Evolutionary conservation across 2,329 filamentous ascomycete genomes (phyloP).

Genomic region (Aspergillus alliaceus): DNA sequence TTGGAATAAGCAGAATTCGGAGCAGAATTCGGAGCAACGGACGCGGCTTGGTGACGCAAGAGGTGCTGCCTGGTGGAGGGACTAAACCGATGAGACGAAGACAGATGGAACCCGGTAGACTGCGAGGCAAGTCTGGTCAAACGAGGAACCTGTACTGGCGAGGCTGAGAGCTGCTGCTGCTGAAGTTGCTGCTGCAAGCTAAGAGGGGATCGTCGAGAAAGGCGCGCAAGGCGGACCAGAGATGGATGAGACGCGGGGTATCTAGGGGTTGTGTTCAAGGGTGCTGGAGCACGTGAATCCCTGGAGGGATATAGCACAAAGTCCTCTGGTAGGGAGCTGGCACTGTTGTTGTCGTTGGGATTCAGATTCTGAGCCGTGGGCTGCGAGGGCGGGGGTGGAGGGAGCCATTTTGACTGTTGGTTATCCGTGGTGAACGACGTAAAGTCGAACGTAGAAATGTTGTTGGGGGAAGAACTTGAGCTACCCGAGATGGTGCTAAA

Average conservation of each 20-base stretch:
- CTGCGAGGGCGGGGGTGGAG: conserved; percentile 44
- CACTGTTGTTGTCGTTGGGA: conserved; percentile 31
- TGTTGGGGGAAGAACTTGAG: conserved; percentile 42
- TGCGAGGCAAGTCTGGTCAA: conserved; percentile 40
- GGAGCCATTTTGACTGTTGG: conserved; percentile 49
- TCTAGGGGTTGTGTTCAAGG: conserved; percentile 40
- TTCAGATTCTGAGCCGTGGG: conserved; percentile 41
- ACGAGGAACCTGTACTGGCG: conserved; percentile 39
- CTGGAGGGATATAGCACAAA: conserved; percentile 45
- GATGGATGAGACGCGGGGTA: conserved; percentile 30
- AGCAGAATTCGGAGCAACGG: conserved; percentile 40
- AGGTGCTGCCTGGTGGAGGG: conserved; percentile 32
- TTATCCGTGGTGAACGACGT: conserved; percentile 52
- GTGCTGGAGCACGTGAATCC: conserved; percentile 37
- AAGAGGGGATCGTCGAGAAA: conserved; percentile 37
- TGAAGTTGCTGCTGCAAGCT: conserved; percentile 36
- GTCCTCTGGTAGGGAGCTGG: conserved; percentile 39
- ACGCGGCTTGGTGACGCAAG: conserved; percentile 36
- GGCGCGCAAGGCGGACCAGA: conserved; percentile 34
- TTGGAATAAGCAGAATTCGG: conserved; percentile 31
- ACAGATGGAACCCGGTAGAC: conserved; percentile 40
- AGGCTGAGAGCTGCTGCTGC: conserved; percentile 34
- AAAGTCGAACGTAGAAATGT: conserved; percentile 42
- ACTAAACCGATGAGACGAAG: conserved; percentile 39
- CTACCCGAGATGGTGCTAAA: conserved; percentile 43